Evolutionary conservation across 139 green algal genomes (phyloP).

Genomic region (Yamagishiella unicocca): DNA sequence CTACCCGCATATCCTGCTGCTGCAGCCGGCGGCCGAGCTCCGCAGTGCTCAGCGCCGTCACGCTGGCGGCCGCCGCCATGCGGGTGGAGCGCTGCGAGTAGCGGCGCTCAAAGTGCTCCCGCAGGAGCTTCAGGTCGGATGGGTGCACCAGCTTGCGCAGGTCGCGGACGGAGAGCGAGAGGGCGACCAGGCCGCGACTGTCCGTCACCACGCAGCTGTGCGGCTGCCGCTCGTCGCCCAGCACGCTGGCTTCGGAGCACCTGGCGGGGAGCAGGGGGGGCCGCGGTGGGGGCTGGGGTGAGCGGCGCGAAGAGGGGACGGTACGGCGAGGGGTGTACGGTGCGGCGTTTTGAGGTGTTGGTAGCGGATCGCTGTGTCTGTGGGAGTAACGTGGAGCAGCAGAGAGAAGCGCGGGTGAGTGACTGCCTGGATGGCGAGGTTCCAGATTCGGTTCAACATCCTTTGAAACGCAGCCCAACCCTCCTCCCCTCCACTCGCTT

Average conservation of each 20-base stretch:
- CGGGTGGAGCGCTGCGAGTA: not conserved
- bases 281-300: no score
- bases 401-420: no score
- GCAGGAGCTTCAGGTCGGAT: not conserved
- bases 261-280: not conserved
- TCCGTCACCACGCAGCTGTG: slow-evolving; percentile 15
- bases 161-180: not conserved
- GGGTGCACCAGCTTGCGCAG: slow-evolving; percentile 31
- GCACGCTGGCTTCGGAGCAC: slow-evolving; percentile 30
- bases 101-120: not conserved
- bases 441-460: no score
- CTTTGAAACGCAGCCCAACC: no score
- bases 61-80: not conserved
- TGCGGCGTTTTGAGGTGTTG: no score
- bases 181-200: not conserved
- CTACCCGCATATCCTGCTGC: not conserved
- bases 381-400: no score
- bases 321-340: no score
- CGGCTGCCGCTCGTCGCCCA: slow-evolving; percentile 8
- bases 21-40: not conserved
- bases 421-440: no score
- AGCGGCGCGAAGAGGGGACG: no score
- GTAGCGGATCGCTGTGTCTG: no score
- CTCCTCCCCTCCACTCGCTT: no score
- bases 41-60: not conserved